Evolutionary conservation across 1,284 basidiomycete genomes (phyloP), one percentile per base, ranked within the genome.

Genomic region (Papiliotrema laurentii): DNA sequence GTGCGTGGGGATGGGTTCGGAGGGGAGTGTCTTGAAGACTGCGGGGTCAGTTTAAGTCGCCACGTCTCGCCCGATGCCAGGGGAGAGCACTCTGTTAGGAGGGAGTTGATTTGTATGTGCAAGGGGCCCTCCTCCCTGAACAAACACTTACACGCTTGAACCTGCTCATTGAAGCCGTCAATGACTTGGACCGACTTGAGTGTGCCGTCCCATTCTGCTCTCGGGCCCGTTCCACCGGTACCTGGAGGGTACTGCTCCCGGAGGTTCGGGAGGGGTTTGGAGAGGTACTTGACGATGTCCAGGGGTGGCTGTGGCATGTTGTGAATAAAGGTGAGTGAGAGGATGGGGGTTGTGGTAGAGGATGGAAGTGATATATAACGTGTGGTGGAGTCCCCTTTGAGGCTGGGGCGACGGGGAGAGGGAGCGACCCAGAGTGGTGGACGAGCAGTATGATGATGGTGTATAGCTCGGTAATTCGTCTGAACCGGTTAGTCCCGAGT

Each of bases 291-390:
- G 38, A 60, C 53, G 45, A 75, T 57, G 42, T 69, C 58, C 54
- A 75, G 54, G 5, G 70, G 59, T 27, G 73, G 71, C 56, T 75
- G 74, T 37, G 74, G 74, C 74, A 75, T 75, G 26, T 36, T 61
- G 53, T 43, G 18, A 5, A 16, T 35, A 14, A 18, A 16, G 25
- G 33, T 51, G 19, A 31, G 13, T 25, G 41, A 33, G 26, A 44
- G 13, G 40, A 18, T 26, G 14, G 42, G 37, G 28, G 41, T 42
- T 26, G 11, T 40, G 24, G 37, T 33, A 4, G 27, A 43, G 10
- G 19, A 18, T 18, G 19, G 19, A 36, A n/a, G 34, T 11, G 16
- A 31, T n/a, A n/a, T n/a, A 16, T 9, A 31, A 31, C 30, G 30
- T 31, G 30, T 31, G 30, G 30, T 31, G 16, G 30, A 10, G 30